Evolutionary conservation across 2,329 filamentous ascomycete genomes (phyloP).

Genomic region (Emmonsia crescens): DNA sequence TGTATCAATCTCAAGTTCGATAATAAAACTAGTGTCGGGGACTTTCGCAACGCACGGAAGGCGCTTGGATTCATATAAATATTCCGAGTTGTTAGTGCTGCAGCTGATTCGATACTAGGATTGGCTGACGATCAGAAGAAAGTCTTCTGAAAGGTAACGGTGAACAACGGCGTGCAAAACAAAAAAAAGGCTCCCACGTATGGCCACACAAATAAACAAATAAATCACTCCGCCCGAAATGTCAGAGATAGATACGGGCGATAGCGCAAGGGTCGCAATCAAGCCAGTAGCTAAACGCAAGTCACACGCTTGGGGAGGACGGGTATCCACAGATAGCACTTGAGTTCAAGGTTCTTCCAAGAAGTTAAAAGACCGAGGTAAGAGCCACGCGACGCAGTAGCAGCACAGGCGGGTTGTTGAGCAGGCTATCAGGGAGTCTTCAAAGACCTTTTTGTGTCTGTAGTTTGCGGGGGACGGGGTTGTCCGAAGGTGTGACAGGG

Average conservation of each 20-base stretch:
- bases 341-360: not conserved
- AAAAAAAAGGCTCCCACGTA: not conserved
- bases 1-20: not conserved
- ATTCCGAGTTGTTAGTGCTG: not conserved
- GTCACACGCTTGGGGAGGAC: not conserved
- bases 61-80: not conserved
- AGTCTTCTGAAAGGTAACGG: not conserved
- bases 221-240: not conserved
- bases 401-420: not conserved
- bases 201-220: not conserved
- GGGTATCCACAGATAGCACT: not conserved
- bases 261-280: not conserved
- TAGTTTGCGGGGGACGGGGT: not conserved
- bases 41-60: not conserved
- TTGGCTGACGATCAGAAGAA: not conserved
- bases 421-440: not conserved
- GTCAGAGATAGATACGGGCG: not conserved
- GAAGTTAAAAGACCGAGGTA: not conserved
- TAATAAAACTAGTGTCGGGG: not conserved
- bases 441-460: conserved; percentile 1
- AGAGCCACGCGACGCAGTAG: not conserved
- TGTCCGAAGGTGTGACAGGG: not conserved
- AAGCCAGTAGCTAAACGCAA: not conserved
- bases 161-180: not conserved
- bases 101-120: not conserved